A percentile compares a stretch with the other conserved stretches of the same genome.
These are phyloP conservation scores for Carnegiea gigantea DNA, from an alignment of 179 eudicot species.

Conservation along the genomic window DNA sequence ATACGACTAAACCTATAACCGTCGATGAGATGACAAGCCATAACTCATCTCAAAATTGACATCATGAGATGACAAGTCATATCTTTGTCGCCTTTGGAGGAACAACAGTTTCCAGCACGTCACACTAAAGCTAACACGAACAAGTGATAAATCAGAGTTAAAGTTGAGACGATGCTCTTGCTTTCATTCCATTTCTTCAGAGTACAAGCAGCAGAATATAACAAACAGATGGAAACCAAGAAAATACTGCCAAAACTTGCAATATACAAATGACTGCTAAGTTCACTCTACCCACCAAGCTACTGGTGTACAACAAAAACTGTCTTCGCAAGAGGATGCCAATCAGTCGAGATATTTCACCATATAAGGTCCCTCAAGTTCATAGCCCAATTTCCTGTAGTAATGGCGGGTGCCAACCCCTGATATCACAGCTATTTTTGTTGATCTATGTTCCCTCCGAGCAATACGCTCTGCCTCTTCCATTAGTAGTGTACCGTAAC, in stretches of 20 bases:
- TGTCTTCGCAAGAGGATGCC: not conserved
- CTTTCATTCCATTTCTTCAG: not conserved
- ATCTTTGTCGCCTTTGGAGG: too few relatives aligned
- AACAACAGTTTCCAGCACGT: too few relatives aligned
- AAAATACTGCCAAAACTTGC: slow-evolving; percentile 18
- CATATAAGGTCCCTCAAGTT: slow-evolving; percentile 99
- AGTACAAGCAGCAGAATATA: not conserved
- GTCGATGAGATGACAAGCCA: too few relatives aligned
- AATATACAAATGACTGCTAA: slow-evolving; percentile 18
- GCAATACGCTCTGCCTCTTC: slow-evolving; percentile 97
- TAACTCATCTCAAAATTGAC: too few relatives aligned
- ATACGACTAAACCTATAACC: too few relatives aligned
- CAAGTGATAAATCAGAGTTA: too few relatives aligned
- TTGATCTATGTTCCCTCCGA: slow-evolving; percentile 76
- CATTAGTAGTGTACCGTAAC: slow-evolving; percentile 95
- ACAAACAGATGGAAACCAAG: not conserved
- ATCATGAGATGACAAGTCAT: too few relatives aligned
- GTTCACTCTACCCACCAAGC: slow-evolving; percentile 1
- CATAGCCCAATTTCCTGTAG: slow-evolving; percentile 93
- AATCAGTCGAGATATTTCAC: slow-evolving; percentile 61
- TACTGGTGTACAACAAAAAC: slow-evolving; percentile 11
- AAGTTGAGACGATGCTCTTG: not conserved
- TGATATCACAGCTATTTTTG: slow-evolving; percentile 84
- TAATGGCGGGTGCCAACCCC: slow-evolving; percentile 98
- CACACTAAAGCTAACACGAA: too few relatives aligned